These are phyloP conservation scores for Lasiodiplodia sp. DNA, from an alignment of 2,329 filamentous ascomycete species.

Conservation along the genomic window DNA sequence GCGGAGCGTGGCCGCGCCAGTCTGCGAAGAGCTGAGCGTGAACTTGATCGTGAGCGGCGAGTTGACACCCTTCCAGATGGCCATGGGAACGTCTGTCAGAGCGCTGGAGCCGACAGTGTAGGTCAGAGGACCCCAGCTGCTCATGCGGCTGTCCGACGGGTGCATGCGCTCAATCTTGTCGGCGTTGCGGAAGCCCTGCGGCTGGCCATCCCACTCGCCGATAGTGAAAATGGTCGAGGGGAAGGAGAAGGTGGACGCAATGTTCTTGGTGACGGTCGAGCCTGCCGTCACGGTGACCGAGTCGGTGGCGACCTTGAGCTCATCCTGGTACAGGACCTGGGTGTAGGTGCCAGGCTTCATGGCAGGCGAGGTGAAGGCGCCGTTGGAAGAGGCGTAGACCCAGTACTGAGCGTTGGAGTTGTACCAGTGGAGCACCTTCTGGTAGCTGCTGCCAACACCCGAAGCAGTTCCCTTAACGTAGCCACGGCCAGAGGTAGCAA, in stretches of 20 bases:
- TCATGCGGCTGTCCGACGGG: constrained; percentile 70
- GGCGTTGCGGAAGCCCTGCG: constrained; percentile 68
- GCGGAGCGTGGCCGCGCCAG: constrained; percentile 64
- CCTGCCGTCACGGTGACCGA: constrained; percentile 65
- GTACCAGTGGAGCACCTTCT: constrained; percentile 69
- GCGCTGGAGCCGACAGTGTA: constrained; percentile 67
- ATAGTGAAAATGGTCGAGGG: constrained; percentile 66
- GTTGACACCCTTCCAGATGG: constrained; percentile 68
- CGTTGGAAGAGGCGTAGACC: constrained; percentile 62
- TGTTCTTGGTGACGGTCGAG: constrained; percentile 57
- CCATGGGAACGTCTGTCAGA: constrained; percentile 68
- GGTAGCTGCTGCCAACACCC: constrained; percentile 58
- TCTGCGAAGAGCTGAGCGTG: constrained; percentile 57
- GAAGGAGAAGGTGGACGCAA: constrained; percentile 59
- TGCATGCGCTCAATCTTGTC: constrained; percentile 74
- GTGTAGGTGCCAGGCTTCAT: constrained; percentile 75
- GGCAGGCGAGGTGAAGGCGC: constrained; percentile 67
- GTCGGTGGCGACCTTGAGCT: constrained; percentile 56
- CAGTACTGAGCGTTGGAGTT: constrained; percentile 67
- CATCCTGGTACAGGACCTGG: constrained; percentile 70
- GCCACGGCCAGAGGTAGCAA: constrained; percentile 63
- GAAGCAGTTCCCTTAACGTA: constrained; percentile 67
- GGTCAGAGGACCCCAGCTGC: constrained; percentile 65
- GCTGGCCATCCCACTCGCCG: constrained; percentile 69
- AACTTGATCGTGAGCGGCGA: constrained; percentile 68